These are phyloP conservation scores for Ambrosiella cleistominuta DNA, from an alignment of 2,329 filamentous ascomycete genomes.

Conservation along the genomic window DNA sequence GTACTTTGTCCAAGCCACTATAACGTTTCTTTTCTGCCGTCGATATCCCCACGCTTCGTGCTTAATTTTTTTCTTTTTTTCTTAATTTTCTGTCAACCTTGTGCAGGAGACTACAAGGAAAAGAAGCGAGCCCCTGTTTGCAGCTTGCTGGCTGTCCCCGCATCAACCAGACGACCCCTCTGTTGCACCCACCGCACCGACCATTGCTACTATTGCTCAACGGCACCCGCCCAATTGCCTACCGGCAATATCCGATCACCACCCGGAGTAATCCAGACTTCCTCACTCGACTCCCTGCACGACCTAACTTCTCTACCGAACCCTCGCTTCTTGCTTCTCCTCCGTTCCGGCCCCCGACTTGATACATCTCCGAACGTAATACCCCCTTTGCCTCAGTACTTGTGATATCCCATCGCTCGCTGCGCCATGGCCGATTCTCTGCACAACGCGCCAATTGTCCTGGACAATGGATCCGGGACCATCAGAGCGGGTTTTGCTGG, in stretches of 20 bases:
- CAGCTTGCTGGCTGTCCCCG: background rate
- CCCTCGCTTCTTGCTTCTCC: background rate
- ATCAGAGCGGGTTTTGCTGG: conserved; percentile 95
- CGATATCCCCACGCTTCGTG: background rate
- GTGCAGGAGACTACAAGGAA: conserved; percentile 3
- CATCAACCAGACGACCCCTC: background rate
- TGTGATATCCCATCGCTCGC: background rate
- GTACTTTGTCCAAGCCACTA: too few species aligned
- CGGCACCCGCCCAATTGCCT: background rate
- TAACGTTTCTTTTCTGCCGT: background rate
- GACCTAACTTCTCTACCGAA: background rate
- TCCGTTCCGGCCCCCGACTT: background rate
- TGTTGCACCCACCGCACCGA: background rate
- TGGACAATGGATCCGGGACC: conserved; percentile 96
- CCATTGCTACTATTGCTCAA: background rate
- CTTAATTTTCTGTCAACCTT: background rate
- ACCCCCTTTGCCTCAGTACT: background rate
- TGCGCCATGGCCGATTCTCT: conserved; percentile 41
- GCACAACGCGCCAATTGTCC: conserved; percentile 94
- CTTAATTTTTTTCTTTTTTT: background rate
- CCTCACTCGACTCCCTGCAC: background rate
- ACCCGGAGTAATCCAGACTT: background rate
- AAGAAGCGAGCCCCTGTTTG: conserved; percentile 1
- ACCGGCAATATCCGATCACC: background rate
- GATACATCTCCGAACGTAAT: background rate